Evolutionary conservation across 345 rosid genomes (phyloP).

Genomic region (Capsella bursapastoris): DNA sequence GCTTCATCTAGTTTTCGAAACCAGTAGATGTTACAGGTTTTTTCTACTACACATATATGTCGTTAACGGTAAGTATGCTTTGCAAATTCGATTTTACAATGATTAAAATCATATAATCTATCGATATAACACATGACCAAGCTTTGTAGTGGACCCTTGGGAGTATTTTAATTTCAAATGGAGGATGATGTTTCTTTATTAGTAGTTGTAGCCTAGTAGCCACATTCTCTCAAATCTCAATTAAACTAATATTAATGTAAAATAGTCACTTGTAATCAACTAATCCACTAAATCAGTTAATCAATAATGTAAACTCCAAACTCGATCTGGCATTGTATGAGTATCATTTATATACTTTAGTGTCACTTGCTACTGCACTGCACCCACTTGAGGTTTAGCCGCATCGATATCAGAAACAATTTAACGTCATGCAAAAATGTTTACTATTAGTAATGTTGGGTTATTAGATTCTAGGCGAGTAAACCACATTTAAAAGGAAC

Average conservation of each 20-base stretch:
- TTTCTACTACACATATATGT: too few relatives aligned
- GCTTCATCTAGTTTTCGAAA: not conserved
- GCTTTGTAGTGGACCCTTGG: not conserved
- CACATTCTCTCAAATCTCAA: conserved; percentile 14
- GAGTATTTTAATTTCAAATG: not conserved
- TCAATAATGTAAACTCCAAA: conserved; percentile 7
- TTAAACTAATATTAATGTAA: not conserved
- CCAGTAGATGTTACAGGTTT: too few relatives aligned
- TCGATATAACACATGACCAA: too few relatives aligned
- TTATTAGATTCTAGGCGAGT: conserved; percentile 1
- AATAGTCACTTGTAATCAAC: not conserved
- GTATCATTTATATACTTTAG: not conserved
- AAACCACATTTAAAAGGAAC: not conserved
- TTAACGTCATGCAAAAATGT: not conserved
- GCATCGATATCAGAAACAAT: not conserved
- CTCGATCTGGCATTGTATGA: not conserved
- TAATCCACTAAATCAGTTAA: conserved; percentile 25
- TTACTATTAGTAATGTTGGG: not conserved
- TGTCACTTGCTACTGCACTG: conserved; percentile 14
- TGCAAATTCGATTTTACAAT: not conserved
- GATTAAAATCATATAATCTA: not conserved
- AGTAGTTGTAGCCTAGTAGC: conserved; percentile 2
- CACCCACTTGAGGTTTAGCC: not conserved
- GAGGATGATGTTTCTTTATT: not conserved
- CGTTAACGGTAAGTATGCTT: not conserved